A percentile compares a stretch with the other conserved stretches of the same genome.
Conservation (phyloP, 108 stramenopile species). For the Cyclotella baltica region DNA sequence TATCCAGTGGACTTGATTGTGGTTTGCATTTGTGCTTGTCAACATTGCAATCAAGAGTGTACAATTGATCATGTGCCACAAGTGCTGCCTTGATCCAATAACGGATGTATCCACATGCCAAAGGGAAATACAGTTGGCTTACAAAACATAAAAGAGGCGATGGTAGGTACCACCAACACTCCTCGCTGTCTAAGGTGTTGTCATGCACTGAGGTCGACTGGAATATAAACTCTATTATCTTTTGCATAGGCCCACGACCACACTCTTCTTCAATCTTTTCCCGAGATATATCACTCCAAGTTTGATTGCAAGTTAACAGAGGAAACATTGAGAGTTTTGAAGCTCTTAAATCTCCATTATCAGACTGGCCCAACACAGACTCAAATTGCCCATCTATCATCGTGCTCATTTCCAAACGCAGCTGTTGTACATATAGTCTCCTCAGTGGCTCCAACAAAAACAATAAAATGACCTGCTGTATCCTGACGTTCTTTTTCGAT, state of each 20-base stretch:
- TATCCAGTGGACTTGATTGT: neutral
- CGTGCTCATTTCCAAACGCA: neutral
- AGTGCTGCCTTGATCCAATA: constrained; percentile 30
- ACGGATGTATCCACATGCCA: constrained; percentile 35
- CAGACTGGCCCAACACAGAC: neutral
- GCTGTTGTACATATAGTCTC: constrained; percentile 3
- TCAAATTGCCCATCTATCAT: neutral
- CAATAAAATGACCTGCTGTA: constrained; percentile 39
- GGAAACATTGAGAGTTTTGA: constrained; percentile 15
- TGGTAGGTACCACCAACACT: constrained; percentile 42
- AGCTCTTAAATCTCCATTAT: neutral
- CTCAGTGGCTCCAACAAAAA: constrained; percentile 38
- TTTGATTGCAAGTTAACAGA: neutral
- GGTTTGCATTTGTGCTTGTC: neutral
- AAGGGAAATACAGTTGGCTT: constrained; percentile 32
- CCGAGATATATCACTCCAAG: neutral
- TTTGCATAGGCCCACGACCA: neutral
- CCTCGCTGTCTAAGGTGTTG: neutral
- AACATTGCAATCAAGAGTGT: neutral
- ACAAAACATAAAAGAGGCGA: constrained; percentile 37
- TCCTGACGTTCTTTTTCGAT: constrained; percentile 22
- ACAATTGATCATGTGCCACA: constrained; percentile 20
- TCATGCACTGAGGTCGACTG: neutral
- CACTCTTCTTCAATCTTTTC: constrained; percentile 19
- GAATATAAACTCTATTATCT: constrained; percentile 19